Conservation (phyloP, 768 basidiomycete genomes). For the Wakefieldia striispora region DNA sequence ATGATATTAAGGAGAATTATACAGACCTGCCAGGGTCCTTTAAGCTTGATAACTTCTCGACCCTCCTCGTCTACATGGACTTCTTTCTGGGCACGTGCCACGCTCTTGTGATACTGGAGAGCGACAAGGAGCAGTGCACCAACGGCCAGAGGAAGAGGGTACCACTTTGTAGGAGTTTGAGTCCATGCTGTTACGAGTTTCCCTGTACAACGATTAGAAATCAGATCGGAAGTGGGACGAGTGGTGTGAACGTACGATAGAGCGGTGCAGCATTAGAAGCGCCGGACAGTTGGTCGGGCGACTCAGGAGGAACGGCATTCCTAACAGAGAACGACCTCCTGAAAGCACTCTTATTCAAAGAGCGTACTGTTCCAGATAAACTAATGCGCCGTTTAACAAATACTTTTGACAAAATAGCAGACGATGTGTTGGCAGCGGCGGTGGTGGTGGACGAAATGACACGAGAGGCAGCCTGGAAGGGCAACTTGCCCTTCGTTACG, state of each 20-base stretch:
- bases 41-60: slow-evolving; percentile 72
- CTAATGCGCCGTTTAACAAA: slow-evolving; percentile 33
- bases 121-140: slow-evolving; percentile 85
- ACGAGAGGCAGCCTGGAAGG: slow-evolving; percentile 54
- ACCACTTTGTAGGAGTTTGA: slow-evolving; percentile 91
- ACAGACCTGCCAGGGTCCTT: slow-evolving; percentile 91
- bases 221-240: slow-evolving; percentile 4
- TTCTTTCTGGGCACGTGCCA: slow-evolving; percentile 49
- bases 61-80: slow-evolving; percentile 83
- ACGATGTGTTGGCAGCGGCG: slow-evolving; percentile 32
- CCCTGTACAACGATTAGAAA: slow-evolving; percentile 34
- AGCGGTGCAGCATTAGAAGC: slow-evolving; percentile 40
- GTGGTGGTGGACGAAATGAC: slow-evolving; percentile 28
- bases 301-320: slow-evolving; percentile 36
- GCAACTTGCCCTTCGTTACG: slow-evolving; percentile 46
- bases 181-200: slow-evolving; percentile 77
- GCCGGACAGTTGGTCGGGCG: slow-evolving; percentile 43
- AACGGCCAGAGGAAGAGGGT: slow-evolving; percentile 87
- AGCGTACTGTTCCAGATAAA: slow-evolving; percentile 31
- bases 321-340: slow-evolving; percentile 25
- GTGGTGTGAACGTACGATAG: slow-evolving; percentile 37
- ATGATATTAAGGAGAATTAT: neutral
- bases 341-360: slow-evolving; percentile 23
- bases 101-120: slow-evolving; percentile 69
- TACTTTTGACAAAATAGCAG: slow-evolving; percentile 30